Conservation (phyloP, 225 moss, liverwort and hornwort genomes). For the Antitrichia curtipendula region DNA sequence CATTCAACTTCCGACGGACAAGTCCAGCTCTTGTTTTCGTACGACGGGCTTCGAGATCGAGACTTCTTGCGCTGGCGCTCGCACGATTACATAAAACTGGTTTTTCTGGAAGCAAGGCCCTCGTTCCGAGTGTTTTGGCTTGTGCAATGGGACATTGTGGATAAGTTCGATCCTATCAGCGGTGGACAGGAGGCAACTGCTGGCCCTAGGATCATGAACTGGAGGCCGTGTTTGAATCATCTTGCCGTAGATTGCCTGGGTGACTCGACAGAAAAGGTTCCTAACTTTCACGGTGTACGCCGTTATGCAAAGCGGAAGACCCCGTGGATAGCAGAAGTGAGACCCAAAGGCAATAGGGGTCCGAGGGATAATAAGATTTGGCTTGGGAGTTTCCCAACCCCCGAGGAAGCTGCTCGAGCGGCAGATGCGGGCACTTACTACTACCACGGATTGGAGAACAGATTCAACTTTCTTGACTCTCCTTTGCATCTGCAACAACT, state of each 20-base stretch:
- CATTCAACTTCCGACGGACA: neutral
- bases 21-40: neutral
- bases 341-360: neutral
- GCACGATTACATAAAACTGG: neutral
- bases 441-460: neutral
- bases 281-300: neutral
- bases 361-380: neutral
- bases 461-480: neutral
- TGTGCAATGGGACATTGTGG: neutral
- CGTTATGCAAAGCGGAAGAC: neutral
- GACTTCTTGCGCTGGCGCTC: neutral
- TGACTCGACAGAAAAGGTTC: neutral
- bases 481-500: neutral
- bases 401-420: neutral
- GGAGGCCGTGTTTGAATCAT: neutral
- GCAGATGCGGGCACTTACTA: neutral
- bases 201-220: neutral
- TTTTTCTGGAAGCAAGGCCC: neutral
- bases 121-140: neutral
- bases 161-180: neutral
- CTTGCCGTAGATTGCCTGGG: neutral
- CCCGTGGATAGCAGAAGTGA: neutral
- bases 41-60: neutral
- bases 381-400: neutral
- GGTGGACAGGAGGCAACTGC: neutral